A percentile compares a stretch with the other conserved stretches of the same genome.
Conservation (phyloP, 805 yeast genomes). For the Myxozyma kluyveri region DNA sequence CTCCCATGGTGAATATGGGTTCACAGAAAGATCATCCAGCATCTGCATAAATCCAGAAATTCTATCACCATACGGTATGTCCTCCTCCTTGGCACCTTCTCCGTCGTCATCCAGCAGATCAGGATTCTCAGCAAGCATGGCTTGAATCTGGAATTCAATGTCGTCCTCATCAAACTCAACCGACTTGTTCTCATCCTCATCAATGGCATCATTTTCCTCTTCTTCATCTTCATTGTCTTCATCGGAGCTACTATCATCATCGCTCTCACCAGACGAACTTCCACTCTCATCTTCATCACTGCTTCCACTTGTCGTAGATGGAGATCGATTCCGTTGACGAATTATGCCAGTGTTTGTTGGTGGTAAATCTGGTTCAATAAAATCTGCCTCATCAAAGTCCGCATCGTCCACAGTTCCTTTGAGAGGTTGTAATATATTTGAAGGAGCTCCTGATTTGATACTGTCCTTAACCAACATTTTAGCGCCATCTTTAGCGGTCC, state of each 20-base stretch:
- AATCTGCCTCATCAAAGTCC: slow-evolving; percentile 7
- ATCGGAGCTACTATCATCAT: slow-evolving; percentile 33
- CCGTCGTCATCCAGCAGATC: slow-evolving; percentile 16
- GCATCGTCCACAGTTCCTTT: slow-evolving; percentile 7
- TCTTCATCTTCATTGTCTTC: slow-evolving; percentile 18
- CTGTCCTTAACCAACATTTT: not conserved
- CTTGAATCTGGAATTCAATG: slow-evolving; percentile 30
- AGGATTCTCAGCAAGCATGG: slow-evolving; percentile 21
- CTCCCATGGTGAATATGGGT: slow-evolving; percentile 52
- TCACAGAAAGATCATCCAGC: slow-evolving; percentile 38
- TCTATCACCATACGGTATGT: slow-evolving; percentile 28
- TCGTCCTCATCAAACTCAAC: slow-evolving; percentile 31
- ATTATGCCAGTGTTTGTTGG: slow-evolving; percentile 10
- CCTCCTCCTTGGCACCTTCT: slow-evolving; percentile 29
- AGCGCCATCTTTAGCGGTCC: slow-evolving; percentile 11
- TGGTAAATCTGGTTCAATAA: slow-evolving; percentile 10
- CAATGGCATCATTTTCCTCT: slow-evolving; percentile 20
- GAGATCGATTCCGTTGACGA: slow-evolving; percentile 25
- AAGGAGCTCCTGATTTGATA: not conserved
- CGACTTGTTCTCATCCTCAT: slow-evolving; percentile 33
- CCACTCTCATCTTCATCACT: slow-evolving; percentile 23
- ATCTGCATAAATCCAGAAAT: slow-evolving; percentile 39
- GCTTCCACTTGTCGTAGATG: slow-evolving; percentile 17
- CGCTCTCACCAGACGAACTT: slow-evolving; percentile 5
- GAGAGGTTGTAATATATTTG: not conserved